Base-by-base conservation (phyloP, 1,139 yeast genomes). In the Lodderomyces metapsilosis region DNA sequence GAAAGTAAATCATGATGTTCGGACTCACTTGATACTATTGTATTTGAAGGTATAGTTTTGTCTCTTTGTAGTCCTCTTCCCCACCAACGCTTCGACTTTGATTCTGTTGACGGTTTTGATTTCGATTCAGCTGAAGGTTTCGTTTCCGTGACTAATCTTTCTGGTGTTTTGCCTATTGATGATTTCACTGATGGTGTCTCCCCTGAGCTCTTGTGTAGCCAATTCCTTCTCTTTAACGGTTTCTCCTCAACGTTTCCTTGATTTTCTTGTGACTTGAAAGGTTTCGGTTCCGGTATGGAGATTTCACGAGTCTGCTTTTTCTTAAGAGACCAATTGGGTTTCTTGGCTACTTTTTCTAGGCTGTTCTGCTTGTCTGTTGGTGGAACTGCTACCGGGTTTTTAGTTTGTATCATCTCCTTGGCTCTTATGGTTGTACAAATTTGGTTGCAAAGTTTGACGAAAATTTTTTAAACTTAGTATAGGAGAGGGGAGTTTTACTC, bases 1-100 rank as follows among this genome's bases (percentile, higher is more conserved):
- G 49, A 43, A n/a, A 46, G 28, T 13, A 43, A n/a, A 15, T 43
- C 45, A 15, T 21, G 20, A n/a, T n/a, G 30, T 18, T 30, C 40
- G n/a, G 35, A 30, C 12, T 37, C 40, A 22, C 28, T 37, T 15
- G 43, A 40, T 5, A n/a, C 32, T 28, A 28, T 10, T 16, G 32
- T 28, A 9, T 12, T 25, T 28, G 32, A n/a, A n/a, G 18, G 32
- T 28, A 13, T 27, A 9, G 9, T 6, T 5, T 13, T 12, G 6
- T 5, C 12, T 13, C 12, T 27, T n/a, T 27, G 30, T 4, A 16
- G 5, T 12, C 16, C 30, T 25, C 16, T n/a, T 25, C 4, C 6
- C 6, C 15, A 25, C 30, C 30, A 25, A 12, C 11, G 30, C 30
- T 25, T 25, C 12, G 30, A 25, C 16, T 25, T 25, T 25, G 16